Base-by-base conservation (phyloP, 257 asterid species). In the Lithospermum erythrorhizon region DNA sequence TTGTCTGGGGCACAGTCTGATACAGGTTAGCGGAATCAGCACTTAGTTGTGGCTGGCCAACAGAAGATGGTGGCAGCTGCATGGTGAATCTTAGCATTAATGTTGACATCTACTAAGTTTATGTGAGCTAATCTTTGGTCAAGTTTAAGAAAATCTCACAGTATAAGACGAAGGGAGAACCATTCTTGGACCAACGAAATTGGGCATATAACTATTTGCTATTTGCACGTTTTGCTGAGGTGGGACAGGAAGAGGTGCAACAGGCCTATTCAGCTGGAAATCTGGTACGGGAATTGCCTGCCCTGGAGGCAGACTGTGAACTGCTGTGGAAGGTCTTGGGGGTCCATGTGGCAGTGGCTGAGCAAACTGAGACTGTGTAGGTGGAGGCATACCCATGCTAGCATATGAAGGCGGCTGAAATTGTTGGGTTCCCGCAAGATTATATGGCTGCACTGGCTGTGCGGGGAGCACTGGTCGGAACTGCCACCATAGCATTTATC, bases 361-460 rank as follows among this genome's bases (percentile, higher is more conserved):
- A 73, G 84, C 87, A 76, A 77, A 86, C 65, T 76, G 93, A 63
- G 78, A 48, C 47, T 72, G 86, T 24, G 78, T 72, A 53, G 83
- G 82, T 54, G 79, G 87, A 16, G 89, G 85, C 83, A 88, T 73
- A 58, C 77, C 85, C 62, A 73, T 63, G 69, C 75, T 87, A 66
- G 83, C 51, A 66, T 68, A 83, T 65, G 80, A 89, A 62, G 77
- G 76, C 19, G 88, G 79, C 74, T 84, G 96, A 79, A 78, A 87
- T 58, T 77, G 95, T 69, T 76, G 94, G 66, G 91, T 75, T 15
- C 84, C 71, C 79, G 78, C 82, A 6, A 78, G 77, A 62, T 74
- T 63, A 65, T 79, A 85, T 61, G 90, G 72, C 69, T 73, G 91
- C n/a, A 76, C 75, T 19, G 72, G 87, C 64, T 88, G 94, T 7